A percentile compares a stretch with the other conserved stretches of the same genome.
Conservation (phyloP, 345 rosid species). For the Psidium guajava region DNA sequence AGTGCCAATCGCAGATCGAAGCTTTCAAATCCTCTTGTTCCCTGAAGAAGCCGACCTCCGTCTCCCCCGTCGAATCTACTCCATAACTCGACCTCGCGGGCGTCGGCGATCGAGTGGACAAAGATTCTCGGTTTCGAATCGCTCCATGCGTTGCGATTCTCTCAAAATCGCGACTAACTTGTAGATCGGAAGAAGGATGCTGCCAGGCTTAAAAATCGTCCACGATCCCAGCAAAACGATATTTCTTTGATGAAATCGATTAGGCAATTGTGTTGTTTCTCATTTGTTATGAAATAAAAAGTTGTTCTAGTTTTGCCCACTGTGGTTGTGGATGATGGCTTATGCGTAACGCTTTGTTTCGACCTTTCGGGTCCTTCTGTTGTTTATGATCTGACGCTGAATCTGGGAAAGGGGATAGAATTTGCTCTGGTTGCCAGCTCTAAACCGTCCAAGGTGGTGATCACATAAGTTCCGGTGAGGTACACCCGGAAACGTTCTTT, state of each 20-base stretch:
- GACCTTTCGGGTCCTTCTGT: neutral
- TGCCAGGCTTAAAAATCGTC: neutral
- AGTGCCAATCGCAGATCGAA: constrained; percentile 65
- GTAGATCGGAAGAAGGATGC: neutral
- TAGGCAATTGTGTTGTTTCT: neutral
- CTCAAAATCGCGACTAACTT: neutral
- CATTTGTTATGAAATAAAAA: neutral
- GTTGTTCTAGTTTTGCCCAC: neutral
- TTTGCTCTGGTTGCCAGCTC: neutral
- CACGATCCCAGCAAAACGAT: neutral
- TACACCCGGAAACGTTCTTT: neutral
- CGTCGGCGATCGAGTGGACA: neutral
- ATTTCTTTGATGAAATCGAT: neutral
- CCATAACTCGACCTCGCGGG: neutral
- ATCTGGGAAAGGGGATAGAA: neutral
- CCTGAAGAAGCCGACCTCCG: constrained; percentile 28
- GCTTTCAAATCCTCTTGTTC: constrained; percentile 77
- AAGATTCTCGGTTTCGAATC: neutral
- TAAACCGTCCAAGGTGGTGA: neutral
- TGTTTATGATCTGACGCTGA: neutral
- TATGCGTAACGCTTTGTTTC: neutral
- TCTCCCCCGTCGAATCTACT: neutral
- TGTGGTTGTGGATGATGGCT: neutral
- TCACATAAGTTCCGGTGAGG: neutral
- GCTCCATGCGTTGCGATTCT: neutral